These are phyloP conservation scores for Globisporangium paddicum DNA, from an alignment of 352 stramenopile species.

Conservation along the genomic window DNA sequence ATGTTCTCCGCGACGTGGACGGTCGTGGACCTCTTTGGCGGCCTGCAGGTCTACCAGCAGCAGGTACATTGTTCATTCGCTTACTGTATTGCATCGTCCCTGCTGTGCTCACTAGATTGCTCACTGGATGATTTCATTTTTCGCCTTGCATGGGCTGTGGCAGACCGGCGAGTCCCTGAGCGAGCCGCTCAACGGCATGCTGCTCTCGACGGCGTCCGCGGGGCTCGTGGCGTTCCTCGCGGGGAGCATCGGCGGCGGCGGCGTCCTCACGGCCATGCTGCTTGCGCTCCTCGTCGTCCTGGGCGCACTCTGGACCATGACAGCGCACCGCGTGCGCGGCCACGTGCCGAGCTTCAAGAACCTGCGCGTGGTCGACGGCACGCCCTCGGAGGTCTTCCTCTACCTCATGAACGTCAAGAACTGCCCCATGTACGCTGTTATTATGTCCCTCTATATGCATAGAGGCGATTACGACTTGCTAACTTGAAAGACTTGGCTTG, in stretches of 20 bases:
- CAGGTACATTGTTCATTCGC: slow-evolving; percentile 13
- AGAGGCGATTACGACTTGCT: neutral
- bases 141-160: neutral
- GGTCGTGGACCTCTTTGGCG: slow-evolving; percentile 62
- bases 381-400: slow-evolving; percentile 64
- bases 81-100: neutral
- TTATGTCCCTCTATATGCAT: neutral
- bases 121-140: neutral
- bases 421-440: slow-evolving; percentile 28
- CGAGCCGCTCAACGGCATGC: slow-evolving; percentile 56
- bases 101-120: neutral
- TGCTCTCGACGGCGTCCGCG: slow-evolving; percentile 49
- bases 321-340: slow-evolving; percentile 27
- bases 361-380: slow-evolving; percentile 54
- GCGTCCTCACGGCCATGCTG: slow-evolving; percentile 39
- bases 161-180: slow-evolving; percentile 1
- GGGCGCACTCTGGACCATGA: slow-evolving; percentile 53
- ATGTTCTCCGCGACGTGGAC: slow-evolving; percentile 68
- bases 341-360: slow-evolving; percentile 67
- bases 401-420: slow-evolving; percentile 76
- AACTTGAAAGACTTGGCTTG: neutral
- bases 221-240: slow-evolving; percentile 60
- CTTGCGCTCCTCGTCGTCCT: slow-evolving; percentile 41
- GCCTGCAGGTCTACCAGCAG: slow-evolving; percentile 69
- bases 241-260: slow-evolving; percentile 58